phyloP scores from a whole-genome alignment of 208 protist genomes.

The Wallacemonas sp. region DNA sequence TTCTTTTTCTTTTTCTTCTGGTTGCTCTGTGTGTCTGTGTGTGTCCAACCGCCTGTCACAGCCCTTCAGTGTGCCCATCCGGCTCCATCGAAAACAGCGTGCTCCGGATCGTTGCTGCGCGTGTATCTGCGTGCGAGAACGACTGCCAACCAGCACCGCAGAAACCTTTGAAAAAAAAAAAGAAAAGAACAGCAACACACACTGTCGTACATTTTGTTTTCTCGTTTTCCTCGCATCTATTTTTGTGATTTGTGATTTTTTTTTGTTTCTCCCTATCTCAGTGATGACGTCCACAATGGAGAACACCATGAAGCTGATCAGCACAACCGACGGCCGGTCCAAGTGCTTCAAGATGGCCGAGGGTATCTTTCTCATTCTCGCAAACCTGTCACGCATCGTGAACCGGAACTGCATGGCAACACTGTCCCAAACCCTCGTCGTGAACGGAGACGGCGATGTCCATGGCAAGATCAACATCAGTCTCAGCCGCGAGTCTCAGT shows the following conservation, averaged over 20 bases:
- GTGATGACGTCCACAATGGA: slow-evolving; percentile 1
- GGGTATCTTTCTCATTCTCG: slow-evolving; percentile 27
- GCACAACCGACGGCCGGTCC: slow-evolving; percentile 45
- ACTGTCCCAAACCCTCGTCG: not conserved
- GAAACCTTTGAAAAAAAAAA: not conserved
- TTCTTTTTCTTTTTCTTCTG: not conserved
- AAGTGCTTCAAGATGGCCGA: slow-evolving; percentile 58
- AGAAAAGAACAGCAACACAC: not conserved
- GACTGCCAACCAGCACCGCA: no score
- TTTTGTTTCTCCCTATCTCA: not conserved
- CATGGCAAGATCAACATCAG: slow-evolving; percentile 1
- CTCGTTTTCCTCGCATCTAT: not conserved
- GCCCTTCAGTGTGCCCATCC: no score
- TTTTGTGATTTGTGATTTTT: not conserved
- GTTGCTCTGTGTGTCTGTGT: not conserved
- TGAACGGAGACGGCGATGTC: slow-evolving; percentile 3
- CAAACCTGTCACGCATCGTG: slow-evolving; percentile 12
- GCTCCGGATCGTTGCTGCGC: no score
- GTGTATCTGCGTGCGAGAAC: no score
- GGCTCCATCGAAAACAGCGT: no score
- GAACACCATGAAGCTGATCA: slow-evolving; percentile 29
- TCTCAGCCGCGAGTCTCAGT: slow-evolving; percentile 1
- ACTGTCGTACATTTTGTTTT: slow-evolving; percentile 1
- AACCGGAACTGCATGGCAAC: slow-evolving; percentile 7
- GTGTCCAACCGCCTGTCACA: not conserved